These are phyloP conservation scores for Austroboletus niveus DNA, from an alignment of 1,284 basidiomycete genomes.

Conservation along the genomic window DNA sequence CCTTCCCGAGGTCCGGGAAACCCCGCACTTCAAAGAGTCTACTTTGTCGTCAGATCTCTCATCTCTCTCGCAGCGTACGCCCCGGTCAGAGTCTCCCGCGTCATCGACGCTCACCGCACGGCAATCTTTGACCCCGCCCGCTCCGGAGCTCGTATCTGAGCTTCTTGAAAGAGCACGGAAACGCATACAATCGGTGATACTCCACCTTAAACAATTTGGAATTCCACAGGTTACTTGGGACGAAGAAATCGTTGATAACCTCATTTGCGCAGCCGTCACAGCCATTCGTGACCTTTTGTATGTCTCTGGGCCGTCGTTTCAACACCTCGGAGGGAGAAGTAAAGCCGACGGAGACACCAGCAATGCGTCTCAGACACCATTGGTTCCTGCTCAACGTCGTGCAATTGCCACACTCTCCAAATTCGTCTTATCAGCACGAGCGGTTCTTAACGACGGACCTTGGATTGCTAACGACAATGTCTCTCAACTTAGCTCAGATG, in stretches of 20 bases:
- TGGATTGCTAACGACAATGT: conserved; percentile 24
- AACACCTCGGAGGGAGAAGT: conserved; percentile 17
- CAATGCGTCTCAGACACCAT: conserved; percentile 33
- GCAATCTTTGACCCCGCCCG: conserved; percentile 6
- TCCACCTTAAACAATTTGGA: conserved; percentile 30
- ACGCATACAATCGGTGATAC: conserved; percentile 27
- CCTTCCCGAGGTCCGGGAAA: neutral
- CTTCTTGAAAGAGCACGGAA: conserved; percentile 23
- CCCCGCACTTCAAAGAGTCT: conserved; percentile 6
- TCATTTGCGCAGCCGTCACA: conserved; percentile 25
- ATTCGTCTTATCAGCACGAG: conserved; percentile 34
- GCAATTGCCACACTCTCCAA: conserved; percentile 37
- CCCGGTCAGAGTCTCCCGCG: neutral
- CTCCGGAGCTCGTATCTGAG: conserved; percentile 27
- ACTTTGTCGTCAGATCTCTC: conserved; percentile 5
- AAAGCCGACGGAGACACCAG: conserved; percentile 16
- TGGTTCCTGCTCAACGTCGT: conserved; percentile 36
- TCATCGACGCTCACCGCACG: neutral
- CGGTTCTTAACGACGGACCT: conserved; percentile 31
- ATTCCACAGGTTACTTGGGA: conserved; percentile 24
- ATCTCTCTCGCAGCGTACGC: conserved; percentile 3
- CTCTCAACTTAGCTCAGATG: conserved; percentile 27
- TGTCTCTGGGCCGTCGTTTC: conserved; percentile 33
- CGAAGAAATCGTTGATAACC: conserved; percentile 28
- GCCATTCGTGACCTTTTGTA: conserved; percentile 35